Base-by-base conservation (phyloP, 2,329 filamentous ascomycete species). In the Trichoderma sp. region DNA sequence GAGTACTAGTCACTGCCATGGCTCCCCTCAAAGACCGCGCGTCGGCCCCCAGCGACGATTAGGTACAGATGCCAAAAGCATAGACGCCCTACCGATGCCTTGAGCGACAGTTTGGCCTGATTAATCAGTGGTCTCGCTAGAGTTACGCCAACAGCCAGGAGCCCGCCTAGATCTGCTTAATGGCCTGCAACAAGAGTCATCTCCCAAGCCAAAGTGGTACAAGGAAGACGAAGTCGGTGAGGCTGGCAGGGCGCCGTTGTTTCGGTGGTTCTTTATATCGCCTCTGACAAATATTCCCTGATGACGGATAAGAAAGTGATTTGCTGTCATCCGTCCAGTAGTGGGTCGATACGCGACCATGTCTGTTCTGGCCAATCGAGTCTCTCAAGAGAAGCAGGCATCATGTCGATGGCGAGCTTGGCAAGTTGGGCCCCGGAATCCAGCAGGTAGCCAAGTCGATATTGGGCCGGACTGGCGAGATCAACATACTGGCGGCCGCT, bases 161-260 rank as follows among this genome's bases (percentile, higher is more conserved):
- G 66, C 57, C 66, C 21, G 58, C 36, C 39, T 7, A 26, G 30
- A n/a, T 62, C 57, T 56, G 60, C 58, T 53, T 47, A 62, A 63
- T 14, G 47, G 30, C 39, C 30, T 63, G 58, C 67, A 18, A 53
- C 43, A 58, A 63, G 21, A 30, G 39, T 28, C 67, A 70, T 70
- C 18, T 36, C 58, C 67, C 36, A 39, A 30, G 43, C 58, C 58
- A 36, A 53, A 14, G 32, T 63, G 28, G 28, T 36, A 70, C 57
- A 63, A 53, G 60, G 58, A 51, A 56, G 21, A 70, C 67, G 57
- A 63, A 70, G 65, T 69, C 65, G 65, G 65, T 69, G 65, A 69
- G 65, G 56, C 24, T 6, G 56, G 56, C 65, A 69, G 56, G 65
- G 56, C 28, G 36, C 56, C n/a, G 36, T 60, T 12, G 28, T 32